phyloP scores from a whole-genome alignment of 192 early-diverging fungal species.

The Linnemannia schmuckeri region DNA sequence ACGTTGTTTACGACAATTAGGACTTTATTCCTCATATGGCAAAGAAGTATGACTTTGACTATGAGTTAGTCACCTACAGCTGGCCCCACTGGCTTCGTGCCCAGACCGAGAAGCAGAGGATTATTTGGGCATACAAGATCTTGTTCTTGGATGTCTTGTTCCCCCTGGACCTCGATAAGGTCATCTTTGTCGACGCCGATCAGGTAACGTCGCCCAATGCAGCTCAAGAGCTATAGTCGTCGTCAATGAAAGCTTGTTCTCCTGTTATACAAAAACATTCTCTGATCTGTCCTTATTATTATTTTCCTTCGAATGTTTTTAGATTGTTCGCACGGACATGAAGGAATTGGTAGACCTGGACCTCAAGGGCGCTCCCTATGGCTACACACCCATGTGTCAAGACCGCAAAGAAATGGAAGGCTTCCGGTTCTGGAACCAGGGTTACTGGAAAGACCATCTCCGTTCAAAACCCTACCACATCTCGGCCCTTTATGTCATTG shows the following conservation, averaged over 20 bases:
- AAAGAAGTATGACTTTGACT: constrained; percentile 88
- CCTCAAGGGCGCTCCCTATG: constrained; percentile 93
- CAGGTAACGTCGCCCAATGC: constrained; percentile 63
- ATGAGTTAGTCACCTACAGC: constrained; percentile 97
- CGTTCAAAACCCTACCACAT: constrained; percentile 95
- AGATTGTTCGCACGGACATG: constrained; percentile 95
- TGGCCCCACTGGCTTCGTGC: constrained; percentile 97
- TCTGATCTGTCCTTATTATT: background rate
- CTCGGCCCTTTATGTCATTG: constrained; percentile 96
- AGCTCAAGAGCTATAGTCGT: too few species aligned
- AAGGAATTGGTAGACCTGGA: constrained; percentile 95
- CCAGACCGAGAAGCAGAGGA: constrained; percentile 95
- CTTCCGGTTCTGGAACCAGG: constrained; percentile 97
- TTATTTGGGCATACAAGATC: constrained; percentile 99
- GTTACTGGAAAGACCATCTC: constrained; percentile 95
- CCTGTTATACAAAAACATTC: background rate
- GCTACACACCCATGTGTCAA: constrained; percentile 96
- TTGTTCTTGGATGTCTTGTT: constrained; percentile 98
- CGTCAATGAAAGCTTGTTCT: background rate
- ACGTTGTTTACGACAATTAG: constrained; percentile 41
- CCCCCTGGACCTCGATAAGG: constrained; percentile 90
- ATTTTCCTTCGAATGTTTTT: background rate
- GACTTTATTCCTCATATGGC: constrained; percentile 93
- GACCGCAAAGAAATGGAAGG: constrained; percentile 95
- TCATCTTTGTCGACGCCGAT: constrained; percentile 99